Evolutionary conservation across 1,284 basidiomycete genomes (phyloP), one percentile per base, ranked within the genome.

Genomic region (Rhodotorula sp.): DNA sequence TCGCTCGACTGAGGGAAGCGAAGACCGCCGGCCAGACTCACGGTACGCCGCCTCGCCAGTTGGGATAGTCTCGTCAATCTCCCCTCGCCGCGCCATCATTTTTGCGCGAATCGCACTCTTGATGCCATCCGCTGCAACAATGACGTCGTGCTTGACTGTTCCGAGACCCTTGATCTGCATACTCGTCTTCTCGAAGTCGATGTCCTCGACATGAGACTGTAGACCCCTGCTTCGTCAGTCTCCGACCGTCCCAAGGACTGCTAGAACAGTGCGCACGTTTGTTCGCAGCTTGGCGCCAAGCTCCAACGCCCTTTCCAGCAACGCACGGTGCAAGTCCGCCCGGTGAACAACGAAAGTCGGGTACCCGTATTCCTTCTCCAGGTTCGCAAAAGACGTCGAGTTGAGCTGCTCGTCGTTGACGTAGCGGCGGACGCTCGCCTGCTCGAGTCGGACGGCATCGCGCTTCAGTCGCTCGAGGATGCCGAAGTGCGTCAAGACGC

Each of bases 1-100:
- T 17, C 10, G 27, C 17, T 24, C 49, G 10, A 4, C 20, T 34
- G 24, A 6, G 22, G 30, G 27, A 36, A 52, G 24, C 32, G 39
- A 34, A 17, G 19, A 22, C 3, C 20, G 19, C 27, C 22, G 11
- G 4, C 6, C 6, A 1, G 4, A 36, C 59, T n/a, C 19, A 64
- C 68, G 80, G 74, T 82, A 82, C 0, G 80, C 80, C 2, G 81
- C 81, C 73, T 81, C 79, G 20, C 81, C 81, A 1, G 80, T 81
- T 70, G 80, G 80, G 27, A 71, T 62, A 8, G 44, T 58, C 62
- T 73, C 62, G 49, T 81, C 81, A 24, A 74, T 73, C 71, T 79
- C 76, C 15, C 79, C 80, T 11, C 73, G 71, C 53, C 78, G 68
- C 17, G 71, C 72, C 47, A 81, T 64, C 78, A 82, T 80, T 32